These are phyloP conservation scores for Pulicaria dysenterica DNA, from an alignment of 129 eudicot species.

Conservation along the genomic window DNA sequence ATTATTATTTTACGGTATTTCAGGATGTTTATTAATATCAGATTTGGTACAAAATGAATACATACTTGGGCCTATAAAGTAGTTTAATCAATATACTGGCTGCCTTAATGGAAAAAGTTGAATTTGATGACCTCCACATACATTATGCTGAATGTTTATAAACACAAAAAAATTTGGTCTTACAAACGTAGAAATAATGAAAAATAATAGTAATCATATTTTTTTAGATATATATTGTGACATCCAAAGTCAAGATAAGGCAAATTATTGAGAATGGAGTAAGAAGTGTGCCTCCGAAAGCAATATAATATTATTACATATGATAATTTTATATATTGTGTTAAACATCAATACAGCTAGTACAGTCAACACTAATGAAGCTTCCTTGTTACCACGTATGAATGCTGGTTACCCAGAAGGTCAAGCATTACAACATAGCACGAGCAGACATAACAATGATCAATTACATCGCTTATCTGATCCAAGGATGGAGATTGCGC, in stretches of 20 bases:
- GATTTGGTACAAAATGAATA: too few species aligned
- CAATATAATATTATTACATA: constrained; percentile 4
- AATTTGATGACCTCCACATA: too few species aligned
- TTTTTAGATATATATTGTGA: not conserved
- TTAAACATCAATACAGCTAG: too few species aligned
- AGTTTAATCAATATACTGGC: too few species aligned
- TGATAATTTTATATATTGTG: too few species aligned
- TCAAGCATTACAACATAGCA: constrained; percentile 42
- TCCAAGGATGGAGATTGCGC: constrained; percentile 39
- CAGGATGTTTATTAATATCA: too few species aligned
- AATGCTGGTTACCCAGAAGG: not conserved
- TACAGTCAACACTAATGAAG: too few species aligned
- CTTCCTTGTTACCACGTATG: too few species aligned
- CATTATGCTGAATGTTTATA: not conserved
- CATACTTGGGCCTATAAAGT: too few species aligned
- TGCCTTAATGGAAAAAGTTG: too few species aligned
- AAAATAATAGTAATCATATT: not conserved
- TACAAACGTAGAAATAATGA: not conserved
- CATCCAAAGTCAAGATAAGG: constrained; percentile 2
- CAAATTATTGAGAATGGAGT: not conserved
- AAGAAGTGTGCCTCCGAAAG: constrained; percentile 22
- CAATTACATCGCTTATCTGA: constrained; percentile 35
- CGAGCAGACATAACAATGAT: constrained; percentile 29
- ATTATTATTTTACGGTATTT: too few species aligned
- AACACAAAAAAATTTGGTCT: not conserved